Percentiles rank a stretch among this genome's conserved stretches.
Conservation (phyloP, 2,329 filamentous ascomycete genomes). For the Thyridium curvatum region DNA sequence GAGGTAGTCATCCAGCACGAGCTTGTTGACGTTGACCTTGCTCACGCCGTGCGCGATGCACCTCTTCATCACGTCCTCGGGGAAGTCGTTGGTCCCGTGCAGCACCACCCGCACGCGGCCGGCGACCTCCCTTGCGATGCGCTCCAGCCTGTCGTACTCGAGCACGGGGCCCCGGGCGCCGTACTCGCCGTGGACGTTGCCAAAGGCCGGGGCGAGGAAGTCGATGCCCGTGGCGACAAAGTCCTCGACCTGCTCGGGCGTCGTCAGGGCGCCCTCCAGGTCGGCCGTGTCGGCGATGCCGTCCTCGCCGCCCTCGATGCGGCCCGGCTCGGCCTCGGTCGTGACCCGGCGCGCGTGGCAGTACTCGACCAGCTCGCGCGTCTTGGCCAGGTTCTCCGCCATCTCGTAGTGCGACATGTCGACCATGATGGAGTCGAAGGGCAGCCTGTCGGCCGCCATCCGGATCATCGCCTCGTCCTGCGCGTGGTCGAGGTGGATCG, state of each 20-base stretch:
- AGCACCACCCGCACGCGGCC: constrained; percentile 40
- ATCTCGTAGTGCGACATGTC: constrained; percentile 71
- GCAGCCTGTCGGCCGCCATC: constrained; percentile 42
- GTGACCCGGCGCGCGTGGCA: constrained; percentile 61
- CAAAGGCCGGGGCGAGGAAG: constrained; percentile 61
- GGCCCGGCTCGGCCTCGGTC: constrained; percentile 64
- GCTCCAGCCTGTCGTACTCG: constrained; percentile 12
- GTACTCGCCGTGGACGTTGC: constrained; percentile 63
- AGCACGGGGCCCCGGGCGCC: constrained; percentile 4
- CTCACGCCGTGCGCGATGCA: constrained; percentile 46
- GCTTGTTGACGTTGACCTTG: constrained; percentile 53
- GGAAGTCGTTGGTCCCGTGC: constrained; percentile 52
- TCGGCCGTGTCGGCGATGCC: constrained; percentile 59
- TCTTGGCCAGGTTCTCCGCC: constrained; percentile 61
- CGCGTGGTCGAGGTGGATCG: constrained; percentile 57
- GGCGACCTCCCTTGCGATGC: constrained; percentile 9
- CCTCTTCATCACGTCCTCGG: constrained; percentile 37
- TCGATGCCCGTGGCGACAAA: constrained; percentile 63
- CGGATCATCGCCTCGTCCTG: constrained; percentile 51
- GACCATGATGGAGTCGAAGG: constrained; percentile 66
- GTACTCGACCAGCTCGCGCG: constrained; percentile 54
- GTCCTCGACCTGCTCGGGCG: constrained; percentile 52
- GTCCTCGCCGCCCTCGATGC: constrained; percentile 63
- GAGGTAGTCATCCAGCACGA: constrained; percentile 39
- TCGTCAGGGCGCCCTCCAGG: constrained; percentile 56